These are phyloP conservation scores for Symbiotaphrina buchneri DNA, from an alignment of 495 filamentous ascomycete species.

Conservation along the genomic window DNA sequence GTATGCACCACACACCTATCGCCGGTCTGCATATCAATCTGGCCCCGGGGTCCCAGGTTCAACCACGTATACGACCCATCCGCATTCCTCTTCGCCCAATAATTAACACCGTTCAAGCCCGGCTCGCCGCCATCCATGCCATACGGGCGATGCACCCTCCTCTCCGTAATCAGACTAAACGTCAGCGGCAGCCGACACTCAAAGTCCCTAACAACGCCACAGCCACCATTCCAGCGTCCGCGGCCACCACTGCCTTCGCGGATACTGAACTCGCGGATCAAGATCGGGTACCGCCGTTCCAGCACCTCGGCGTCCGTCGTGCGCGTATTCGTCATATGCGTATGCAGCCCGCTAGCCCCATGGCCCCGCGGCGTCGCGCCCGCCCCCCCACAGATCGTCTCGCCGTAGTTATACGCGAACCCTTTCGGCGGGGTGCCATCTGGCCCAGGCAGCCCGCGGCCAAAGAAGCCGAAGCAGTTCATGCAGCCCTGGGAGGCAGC, in stretches of 20 bases:
- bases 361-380: background rate
- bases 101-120: conserved; percentile 6
- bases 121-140: conserved; percentile 8
- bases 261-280: conserved; percentile 1
- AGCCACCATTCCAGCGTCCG: conserved; percentile 13
- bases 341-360: background rate
- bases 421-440: background rate
- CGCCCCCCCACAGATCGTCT: background rate
- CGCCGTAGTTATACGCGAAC: background rate
- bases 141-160: conserved; percentile 7
- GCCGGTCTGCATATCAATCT: conserved; percentile 6
- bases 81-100: conserved; percentile 3
- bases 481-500: conserved; percentile 10
- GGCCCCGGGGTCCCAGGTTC: conserved; percentile 6
- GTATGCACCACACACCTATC: conserved; percentile 8
- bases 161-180: conserved; percentile 8
- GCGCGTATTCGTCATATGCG: background rate
- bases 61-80: conserved; percentile 2
- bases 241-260: conserved; percentile 9
- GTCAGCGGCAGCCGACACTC: conserved; percentile 7
- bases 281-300: conserved; percentile 2
- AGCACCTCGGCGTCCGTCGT: conserved; percentile 8
- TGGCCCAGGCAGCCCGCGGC: too few species aligned
- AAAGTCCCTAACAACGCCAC: conserved; percentile 11
- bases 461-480: conserved; percentile 10